A percentile compares a stretch with the other conserved stretches of the same genome.
These are phyloP conservation scores for Sugiyamaella sp. DNA, from an alignment of 1,139 yeast species.

Conservation along the genomic window DNA sequence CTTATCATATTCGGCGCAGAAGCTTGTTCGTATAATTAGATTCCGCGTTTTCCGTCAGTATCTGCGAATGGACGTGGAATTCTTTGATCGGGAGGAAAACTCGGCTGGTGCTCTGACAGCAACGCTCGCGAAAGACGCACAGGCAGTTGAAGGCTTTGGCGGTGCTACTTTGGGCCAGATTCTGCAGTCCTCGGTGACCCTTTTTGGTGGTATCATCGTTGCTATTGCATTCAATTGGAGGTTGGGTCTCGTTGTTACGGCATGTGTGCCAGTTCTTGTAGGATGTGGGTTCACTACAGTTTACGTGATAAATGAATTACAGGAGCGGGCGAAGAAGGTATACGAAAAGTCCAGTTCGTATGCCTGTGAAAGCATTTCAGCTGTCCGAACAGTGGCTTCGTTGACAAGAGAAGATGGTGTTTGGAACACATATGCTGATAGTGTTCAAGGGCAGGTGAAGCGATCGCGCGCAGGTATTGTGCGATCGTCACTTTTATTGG, in stretches of 20 bases:
- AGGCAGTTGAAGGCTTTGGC: conserved; percentile 78
- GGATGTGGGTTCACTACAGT: conserved; percentile 79
- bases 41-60: conserved; percentile 40
- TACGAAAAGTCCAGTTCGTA: conserved; percentile 45
- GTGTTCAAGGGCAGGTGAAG: conserved; percentile 39
- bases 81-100: conserved; percentile 67
- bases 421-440: conserved; percentile 34
- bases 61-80: conserved; percentile 78
- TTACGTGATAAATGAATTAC: conserved; percentile 76
- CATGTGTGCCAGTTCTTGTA: conserved; percentile 63
- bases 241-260: conserved; percentile 64
- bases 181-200: conserved; percentile 70
- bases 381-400: conserved; percentile 45
- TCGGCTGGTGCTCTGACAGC: conserved; percentile 79
- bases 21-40: conserved; percentile 42
- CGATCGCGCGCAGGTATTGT: conserved; percentile 35
- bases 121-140: conserved; percentile 80
- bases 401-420: conserved; percentile 45
- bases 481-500: conserved; percentile 40
- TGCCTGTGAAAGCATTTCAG: conserved; percentile 43
- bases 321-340: conserved; percentile 47
- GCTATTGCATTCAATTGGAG: conserved; percentile 67
- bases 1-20: conserved; percentile 37
- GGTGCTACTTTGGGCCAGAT: conserved; percentile 84
- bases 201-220: conserved; percentile 73